Conservation (phyloP, 345 rosid genomes). For the Rhodamnia argentea region DNA sequence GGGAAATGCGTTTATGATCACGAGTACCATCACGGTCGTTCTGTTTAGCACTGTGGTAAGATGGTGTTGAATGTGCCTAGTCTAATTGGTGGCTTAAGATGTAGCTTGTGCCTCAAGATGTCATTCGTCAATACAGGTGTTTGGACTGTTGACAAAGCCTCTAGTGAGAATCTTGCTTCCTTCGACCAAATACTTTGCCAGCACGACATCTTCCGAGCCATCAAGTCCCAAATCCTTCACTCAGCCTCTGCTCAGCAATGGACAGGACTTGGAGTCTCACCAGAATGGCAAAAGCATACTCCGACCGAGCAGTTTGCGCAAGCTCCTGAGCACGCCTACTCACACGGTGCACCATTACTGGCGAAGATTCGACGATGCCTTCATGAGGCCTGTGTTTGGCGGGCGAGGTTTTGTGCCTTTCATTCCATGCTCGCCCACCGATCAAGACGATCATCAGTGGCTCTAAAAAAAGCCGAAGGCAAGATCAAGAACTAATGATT, state of each 20-base stretch:
- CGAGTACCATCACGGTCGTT: slow-evolving; percentile 35
- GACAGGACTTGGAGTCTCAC: neutral
- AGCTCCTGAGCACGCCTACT: slow-evolving; percentile 25
- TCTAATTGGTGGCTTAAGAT: neutral
- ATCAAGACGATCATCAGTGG: slow-evolving; percentile 3
- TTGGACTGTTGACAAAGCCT: slow-evolving; percentile 27
- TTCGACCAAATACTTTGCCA: neutral
- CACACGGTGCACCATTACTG: slow-evolving; percentile 22
- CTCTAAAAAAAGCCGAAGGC: neutral
- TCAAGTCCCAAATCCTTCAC: slow-evolving; percentile 17
- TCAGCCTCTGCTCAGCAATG: slow-evolving; percentile 15
- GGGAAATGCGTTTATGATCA: slow-evolving; percentile 37
- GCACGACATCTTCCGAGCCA: slow-evolving; percentile 11
- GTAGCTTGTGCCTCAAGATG: neutral
- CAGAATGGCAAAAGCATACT: neutral
- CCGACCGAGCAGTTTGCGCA: slow-evolving; percentile 6
- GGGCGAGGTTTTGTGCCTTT: slow-evolving; percentile 33
- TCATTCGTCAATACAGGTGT: slow-evolving; percentile 12
- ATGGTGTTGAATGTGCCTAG: neutral
- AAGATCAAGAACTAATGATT: neutral
- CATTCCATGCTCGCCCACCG: slow-evolving; percentile 23
- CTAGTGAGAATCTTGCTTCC: slow-evolving; percentile 29
- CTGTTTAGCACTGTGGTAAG: slow-evolving; percentile 42
- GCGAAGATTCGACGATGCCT: slow-evolving; percentile 26
- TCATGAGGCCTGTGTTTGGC: slow-evolving; percentile 38